phyloP scores from a whole-genome alignment of 768 basidiomycete species.

The Boletus patriciae region DNA sequence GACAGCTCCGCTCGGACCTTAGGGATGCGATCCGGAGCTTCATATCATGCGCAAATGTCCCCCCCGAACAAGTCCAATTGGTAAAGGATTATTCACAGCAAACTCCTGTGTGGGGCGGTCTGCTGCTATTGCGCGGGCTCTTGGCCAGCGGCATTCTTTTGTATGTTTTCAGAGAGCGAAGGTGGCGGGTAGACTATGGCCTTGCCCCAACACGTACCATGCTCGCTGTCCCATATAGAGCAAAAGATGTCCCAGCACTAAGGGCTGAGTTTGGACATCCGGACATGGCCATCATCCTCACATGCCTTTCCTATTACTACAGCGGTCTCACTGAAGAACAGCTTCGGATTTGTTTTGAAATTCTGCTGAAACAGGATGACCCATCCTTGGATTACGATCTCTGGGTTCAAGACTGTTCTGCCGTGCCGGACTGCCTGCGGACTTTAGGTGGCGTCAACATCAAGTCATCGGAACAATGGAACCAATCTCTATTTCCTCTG shows the following conservation, averaged over 20 bases:
- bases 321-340: slow-evolving; percentile 34
- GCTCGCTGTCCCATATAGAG: too few species aligned
- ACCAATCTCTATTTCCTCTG: slow-evolving; percentile 21
- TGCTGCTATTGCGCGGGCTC: slow-evolving; percentile 38
- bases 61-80: background rate
- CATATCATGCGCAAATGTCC: slow-evolving; percentile 16
- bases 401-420: slow-evolving; percentile 27
- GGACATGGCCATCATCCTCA: slow-evolving; percentile 36
- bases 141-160: slow-evolving; percentile 12
- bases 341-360: slow-evolving; percentile 30
- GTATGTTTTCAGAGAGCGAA: too few species aligned
- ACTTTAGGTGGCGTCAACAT: slow-evolving; percentile 35
- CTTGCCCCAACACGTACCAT: too few species aligned
- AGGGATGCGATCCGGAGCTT: slow-evolving; percentile 21
- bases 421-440: slow-evolving; percentile 22
- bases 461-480: slow-evolving; percentile 31
- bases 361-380: slow-evolving; percentile 32
- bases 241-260: too few species aligned
- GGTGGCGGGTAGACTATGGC: too few species aligned
- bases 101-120: slow-evolving; percentile 16
- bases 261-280: slow-evolving; percentile 11
- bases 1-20: background rate
- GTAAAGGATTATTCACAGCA: slow-evolving; percentile 8
- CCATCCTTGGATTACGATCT: slow-evolving; percentile 32
- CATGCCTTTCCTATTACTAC: slow-evolving; percentile 40